phyloP scores from a whole-genome alignment of 1,139 yeast species.

The Zygoascus hellenicus region DNA sequence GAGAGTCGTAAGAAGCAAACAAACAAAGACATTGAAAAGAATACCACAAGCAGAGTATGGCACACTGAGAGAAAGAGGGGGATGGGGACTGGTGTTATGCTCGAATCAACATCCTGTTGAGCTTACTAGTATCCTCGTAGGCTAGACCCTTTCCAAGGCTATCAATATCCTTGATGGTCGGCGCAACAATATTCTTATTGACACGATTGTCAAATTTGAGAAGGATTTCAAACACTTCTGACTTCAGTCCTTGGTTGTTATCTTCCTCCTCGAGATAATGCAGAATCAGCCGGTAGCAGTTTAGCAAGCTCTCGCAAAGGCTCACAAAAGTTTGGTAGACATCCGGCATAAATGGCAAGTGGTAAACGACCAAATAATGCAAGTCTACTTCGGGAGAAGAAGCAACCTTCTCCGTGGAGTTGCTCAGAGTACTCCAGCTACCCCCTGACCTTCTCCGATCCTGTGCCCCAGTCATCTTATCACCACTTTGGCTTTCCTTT shows the following conservation, averaged over 20 bases:
- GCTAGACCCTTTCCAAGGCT: slow-evolving; percentile 23
- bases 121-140: slow-evolving; percentile 25
- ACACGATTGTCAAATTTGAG: slow-evolving; percentile 26
- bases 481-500: background rate
- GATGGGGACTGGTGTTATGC: background rate
- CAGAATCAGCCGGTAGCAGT: slow-evolving; percentile 24
- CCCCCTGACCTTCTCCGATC: slow-evolving; percentile 5
- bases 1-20: no score
- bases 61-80: background rate
- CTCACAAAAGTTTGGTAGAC: slow-evolving; percentile 28
- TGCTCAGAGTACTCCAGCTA: background rate
- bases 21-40: no score
- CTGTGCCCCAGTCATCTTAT: background rate
- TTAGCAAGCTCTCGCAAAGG: slow-evolving; percentile 27
- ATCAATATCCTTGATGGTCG: slow-evolving; percentile 28
- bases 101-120: slow-evolving; percentile 22
- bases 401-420: background rate
- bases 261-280: slow-evolving; percentile 14
- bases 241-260: background rate
- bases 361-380: slow-evolving; percentile 22
- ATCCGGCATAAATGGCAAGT: slow-evolving; percentile 30
- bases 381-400: slow-evolving; percentile 14
- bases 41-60: no score
- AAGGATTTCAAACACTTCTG: slow-evolving; percentile 24
- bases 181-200: slow-evolving; percentile 23